Base-by-base conservation (phyloP, 2,329 filamentous ascomycete species). In the Colletotrichum musae region DNA sequence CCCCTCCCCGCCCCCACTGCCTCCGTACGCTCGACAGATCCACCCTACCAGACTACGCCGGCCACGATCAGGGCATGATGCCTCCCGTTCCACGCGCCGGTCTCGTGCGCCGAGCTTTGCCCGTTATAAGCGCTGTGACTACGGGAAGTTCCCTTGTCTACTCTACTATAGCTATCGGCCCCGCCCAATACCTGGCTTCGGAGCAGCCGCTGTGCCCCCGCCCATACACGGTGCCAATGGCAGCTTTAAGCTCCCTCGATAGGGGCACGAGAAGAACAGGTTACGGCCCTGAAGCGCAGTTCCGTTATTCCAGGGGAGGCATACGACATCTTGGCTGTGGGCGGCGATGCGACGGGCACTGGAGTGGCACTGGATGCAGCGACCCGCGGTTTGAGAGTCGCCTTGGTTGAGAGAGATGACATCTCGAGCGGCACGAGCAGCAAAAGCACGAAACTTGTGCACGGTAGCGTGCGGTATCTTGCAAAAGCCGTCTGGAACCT, bases 381-480 rank as follows among this genome's bases (percentile, higher is more conserved):
- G 10, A 92, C 91, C 4, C 83, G 92, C 79, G 92, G 92, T 15
- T 82, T 94, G 73, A 92, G 90, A 78, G 92, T 94, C 60, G 92
- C 91, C 50, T 79, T 93, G 51, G 87, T 94, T 16, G 92, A 94
- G 79, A 84, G 91, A 61, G 92, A 93, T 76, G 92, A 94, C 78
- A 93, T 93, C 78, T 90, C 88, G 74, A 89, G 89, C 73, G 92
- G 92, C 50, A 93, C 92, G 13, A 93, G 91, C 78, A 91, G 89
- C 76, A 93, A 93, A 82, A 92, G 90, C 77, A 93, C 92, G 62
- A 94, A 94, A 80, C 84, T 93, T 68, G 91, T 94, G n/a, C 91
- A 93, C 78, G 92, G 92, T 61, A 92, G 91, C 76, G 91, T 94
- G 60, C 84, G 92, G 74, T 93, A 93, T 78, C 82, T 93, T 32